Evolutionary conservation across 2,329 filamentous ascomycete species (phyloP).

Genomic region (Ceratocystis variospora): DNA sequence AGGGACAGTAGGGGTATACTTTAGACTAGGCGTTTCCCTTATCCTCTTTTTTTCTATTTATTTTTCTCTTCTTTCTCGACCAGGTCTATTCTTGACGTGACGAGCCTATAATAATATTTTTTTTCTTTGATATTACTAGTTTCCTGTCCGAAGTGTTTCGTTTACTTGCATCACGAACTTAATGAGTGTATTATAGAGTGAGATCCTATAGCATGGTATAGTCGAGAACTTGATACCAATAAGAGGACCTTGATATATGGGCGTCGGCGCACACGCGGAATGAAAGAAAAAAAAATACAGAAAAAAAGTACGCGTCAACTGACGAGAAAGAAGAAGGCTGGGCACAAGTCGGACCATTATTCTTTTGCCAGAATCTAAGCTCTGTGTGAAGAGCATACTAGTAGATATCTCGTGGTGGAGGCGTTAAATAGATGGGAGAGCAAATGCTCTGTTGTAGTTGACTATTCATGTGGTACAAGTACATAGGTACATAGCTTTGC

Average conservation of each 20-base stretch:
- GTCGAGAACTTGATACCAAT: neutral
- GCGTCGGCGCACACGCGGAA: neutral
- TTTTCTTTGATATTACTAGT: neutral
- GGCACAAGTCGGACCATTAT: neutral
- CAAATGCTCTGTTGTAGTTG: neutral
- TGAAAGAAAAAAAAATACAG: neutral
- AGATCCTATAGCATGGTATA: neutral
- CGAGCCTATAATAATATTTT: slow-evolving; percentile 1
- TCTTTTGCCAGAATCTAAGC: too few species aligned
- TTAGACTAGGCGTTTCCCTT: neutral
- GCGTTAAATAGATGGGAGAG: too few species aligned
- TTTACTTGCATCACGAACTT: neutral
- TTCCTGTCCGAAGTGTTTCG: neutral
- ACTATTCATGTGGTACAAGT: neutral
- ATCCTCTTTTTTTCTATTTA: neutral
- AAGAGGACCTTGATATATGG: neutral
- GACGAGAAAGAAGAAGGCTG: neutral
- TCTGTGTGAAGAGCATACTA: too few species aligned
- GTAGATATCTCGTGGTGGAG: too few species aligned
- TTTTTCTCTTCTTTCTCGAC: neutral
- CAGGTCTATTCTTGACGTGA: neutral
- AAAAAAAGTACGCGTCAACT: neutral
- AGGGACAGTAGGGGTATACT: neutral
- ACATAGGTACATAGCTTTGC: neutral
- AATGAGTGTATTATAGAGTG: neutral